Conservation (phyloP, 768 basidiomycete genomes). For the Kwoniella bestiolae region DNA sequence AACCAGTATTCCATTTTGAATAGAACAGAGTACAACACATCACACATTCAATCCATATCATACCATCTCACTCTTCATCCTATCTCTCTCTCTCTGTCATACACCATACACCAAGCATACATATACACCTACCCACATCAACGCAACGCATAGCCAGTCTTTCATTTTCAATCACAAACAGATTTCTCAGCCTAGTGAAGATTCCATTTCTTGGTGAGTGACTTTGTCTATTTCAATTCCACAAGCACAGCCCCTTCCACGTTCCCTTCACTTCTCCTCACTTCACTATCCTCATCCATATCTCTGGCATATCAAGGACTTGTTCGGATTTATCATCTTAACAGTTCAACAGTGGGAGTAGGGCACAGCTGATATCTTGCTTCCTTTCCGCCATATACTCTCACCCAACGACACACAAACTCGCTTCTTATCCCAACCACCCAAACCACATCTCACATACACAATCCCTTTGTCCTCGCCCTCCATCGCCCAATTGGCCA, state of each 20-base stretch:
- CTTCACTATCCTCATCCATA: not conserved
- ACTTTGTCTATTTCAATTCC: not conserved
- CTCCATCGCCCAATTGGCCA: not conserved
- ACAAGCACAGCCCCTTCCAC: conserved; percentile 12
- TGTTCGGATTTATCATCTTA: not conserved
- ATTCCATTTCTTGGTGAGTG: not conserved
- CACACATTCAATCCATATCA: conserved; percentile 2
- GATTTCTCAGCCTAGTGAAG: too few species aligned
- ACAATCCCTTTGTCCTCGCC: conserved; percentile 5
- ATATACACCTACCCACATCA: not conserved
- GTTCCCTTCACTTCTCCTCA: not conserved
- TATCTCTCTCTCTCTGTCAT: not conserved
- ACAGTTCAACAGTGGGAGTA: not conserved
- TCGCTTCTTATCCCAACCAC: not conserved
- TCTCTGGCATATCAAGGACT: not conserved
- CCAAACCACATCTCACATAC: too few species aligned
- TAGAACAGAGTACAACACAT: not conserved
- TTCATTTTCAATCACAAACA: too few species aligned
- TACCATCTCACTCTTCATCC: not conserved
- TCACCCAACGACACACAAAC: not conserved
- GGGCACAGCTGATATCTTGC: conserved; percentile 18
- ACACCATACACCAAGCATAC: not conserved
- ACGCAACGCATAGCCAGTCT: too few species aligned
- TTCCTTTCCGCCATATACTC: conserved; percentile 10
- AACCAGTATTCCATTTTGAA: not conserved